Evolutionary conservation across 768 basidiomycete species (phyloP), one percentile per base, ranked within the genome.

Genomic region (Lactarius sanguifluus): DNA sequence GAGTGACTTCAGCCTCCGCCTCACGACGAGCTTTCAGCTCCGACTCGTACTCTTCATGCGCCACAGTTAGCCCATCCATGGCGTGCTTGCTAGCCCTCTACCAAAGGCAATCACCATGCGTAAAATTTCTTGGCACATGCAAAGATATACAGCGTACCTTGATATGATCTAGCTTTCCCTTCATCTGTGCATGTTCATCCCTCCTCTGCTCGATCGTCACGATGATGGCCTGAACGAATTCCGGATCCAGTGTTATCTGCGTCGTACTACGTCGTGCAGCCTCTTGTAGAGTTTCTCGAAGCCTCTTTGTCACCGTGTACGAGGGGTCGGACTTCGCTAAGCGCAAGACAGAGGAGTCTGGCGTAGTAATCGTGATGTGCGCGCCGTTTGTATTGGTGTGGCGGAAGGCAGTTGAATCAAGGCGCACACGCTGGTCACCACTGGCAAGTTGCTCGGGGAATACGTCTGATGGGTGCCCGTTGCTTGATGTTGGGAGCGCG

Each of bases 71-170:
- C 50, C 97, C 97, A 68, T 95, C 91, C 63, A 95, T 91, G 68
- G 92, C 96, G 70, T 94, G 91, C 69, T 91, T 90, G 74, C 94
- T 97, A 57, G 91, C 87, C 59, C 96, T 82, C 96, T 99, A 74
- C 40, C 38, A 55, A 52, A 13, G 15, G 40, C 16, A 40, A 23
- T 45, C 25, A 57, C 25, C 34, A n/a, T 61, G 20, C 20, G 7
- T 58, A 66, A 7, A 64, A 30, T 52, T 47, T 16, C 28, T 41
- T 36, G 34, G 62, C 7, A 59, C 47, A 43, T 23, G 55, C 34
- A 60, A 16, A 13, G 20, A 47, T 3, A n/a, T 36, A 9, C 20
- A 34, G 76, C 85, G 67, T 69, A 96, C 96, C 85, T 95, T 93
- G 75, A 92, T 86, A 12, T 90, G 89, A 74, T 95, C 92, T 67